Evolutionary conservation across 768 basidiomycete species (phyloP), one percentile per base, ranked within the genome.

Genomic region (Rhodosporidiobolus sp.): DNA sequence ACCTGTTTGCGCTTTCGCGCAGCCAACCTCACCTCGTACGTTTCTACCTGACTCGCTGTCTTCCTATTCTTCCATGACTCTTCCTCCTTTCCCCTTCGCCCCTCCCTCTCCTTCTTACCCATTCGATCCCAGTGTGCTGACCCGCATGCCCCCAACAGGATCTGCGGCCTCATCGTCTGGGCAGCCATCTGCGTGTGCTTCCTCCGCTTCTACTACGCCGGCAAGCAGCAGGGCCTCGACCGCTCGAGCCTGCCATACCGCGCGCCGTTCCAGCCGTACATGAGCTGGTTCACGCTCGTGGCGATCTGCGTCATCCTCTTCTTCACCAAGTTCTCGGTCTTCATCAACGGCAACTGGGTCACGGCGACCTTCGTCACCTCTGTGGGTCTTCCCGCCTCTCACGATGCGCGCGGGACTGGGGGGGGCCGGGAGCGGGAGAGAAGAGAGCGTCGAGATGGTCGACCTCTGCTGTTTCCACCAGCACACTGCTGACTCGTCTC

Each of bases 151-250:
- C 77, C 77, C 67, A 81, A 81, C 76, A 74, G 82, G 55, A 66
- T 56, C 3, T 7, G 9, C n/a, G 81, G 80, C 69, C 68, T 93
- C n/a, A 84, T 90, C 83, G 88, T 89, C 6, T 92, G 91, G 91
- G 87, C 88, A 72, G 88, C 87, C 62, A 91, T 93, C 79, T 84
- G 82, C 66, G 46, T 91, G 63, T 89, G 88, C 30, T 91, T 91
- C 78, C 70, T 90, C 67, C 88, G 93, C 57, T 96, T 96, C 85
- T 85, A 92, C 80, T 80, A 84, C 32, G 94, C 92, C 69, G 79
- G 90, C 82, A 88, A 89, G 80, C 57, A 53, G 5, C 81, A 82
- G 60, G 79, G 78, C 35, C 72, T 81, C 87, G 87, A 86, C 75
- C 84, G 86, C 32, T 75, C 66, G 77, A 77, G 45, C 73, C 82